Evolutionary conservation across 768 basidiomycete species (phyloP), one percentile per base, ranked within the genome.

Genomic region (Tulasnella sp.): DNA sequence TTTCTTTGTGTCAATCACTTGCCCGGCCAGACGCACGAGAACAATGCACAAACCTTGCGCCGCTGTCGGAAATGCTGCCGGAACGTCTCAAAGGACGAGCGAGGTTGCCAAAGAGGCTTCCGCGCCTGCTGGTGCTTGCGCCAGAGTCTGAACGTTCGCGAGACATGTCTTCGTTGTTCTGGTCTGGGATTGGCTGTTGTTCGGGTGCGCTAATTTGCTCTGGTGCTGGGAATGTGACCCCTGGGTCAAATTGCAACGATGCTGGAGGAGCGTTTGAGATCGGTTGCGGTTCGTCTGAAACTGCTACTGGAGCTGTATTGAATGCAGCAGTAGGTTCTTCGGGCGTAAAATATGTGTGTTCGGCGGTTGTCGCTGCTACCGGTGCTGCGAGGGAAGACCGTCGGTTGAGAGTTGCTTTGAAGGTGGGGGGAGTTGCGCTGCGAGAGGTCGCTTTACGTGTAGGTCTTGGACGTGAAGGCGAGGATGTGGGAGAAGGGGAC

Each of bases 121-220:
- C 28, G 42, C 48, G 74, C 42, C 74, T 75, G 74, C 74, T 75
- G 11, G 12, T 16, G 64, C 64, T 69, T 8, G 69, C 60, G n/a
- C 60, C 77, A 78, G 77, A 78, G 77, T 78, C 69, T 4, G 50
- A 58, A 7, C 77, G 77, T 64, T 78, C 77, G 64, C 64, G 64
- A 37, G 64, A 69, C 48, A 44, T 75, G 48, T 48, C 77, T 28
- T 69, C 31, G 64, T 69, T 69, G 64, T 69, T 69, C 64, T 69
- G 64, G 28, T 69, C 64, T 37, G 64, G 34, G 64, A 37, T 69
- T 37, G 16, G 64, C 37, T 69, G 64, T 69, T 69, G 64, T 69
- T 34, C 64, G 64, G 64, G 34, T 14, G 34, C 64, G 64, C 31
- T 69, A 69, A 69, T 69, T 69, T 69, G 64, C 64, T 69, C 64